Percentiles rank a stretch among this genome's conserved stretches.
Conservation (phyloP, 345 rosid species). For the Eutrema japonicum region DNA sequence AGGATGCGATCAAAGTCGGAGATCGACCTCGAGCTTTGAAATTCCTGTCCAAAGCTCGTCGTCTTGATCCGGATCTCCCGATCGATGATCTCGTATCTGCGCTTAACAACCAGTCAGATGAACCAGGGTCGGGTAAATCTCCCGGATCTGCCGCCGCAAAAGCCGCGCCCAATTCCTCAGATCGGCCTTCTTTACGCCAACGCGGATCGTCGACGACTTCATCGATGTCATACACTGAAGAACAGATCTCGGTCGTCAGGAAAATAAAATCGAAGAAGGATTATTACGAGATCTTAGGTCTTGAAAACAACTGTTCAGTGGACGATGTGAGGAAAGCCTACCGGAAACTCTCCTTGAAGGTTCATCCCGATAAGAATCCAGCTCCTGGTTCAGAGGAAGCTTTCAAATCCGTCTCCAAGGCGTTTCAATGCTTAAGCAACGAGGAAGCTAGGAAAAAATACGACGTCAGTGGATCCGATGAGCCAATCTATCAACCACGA, state of each 20-base stretch:
- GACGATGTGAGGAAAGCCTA: constrained; percentile 90
- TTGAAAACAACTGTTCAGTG: constrained; percentile 65
- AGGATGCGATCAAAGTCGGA: constrained; percentile 71
- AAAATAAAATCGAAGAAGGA: constrained; percentile 81
- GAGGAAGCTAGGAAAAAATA: constrained; percentile 71
- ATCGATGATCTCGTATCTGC: constrained; percentile 66
- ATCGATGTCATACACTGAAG: constrained; percentile 59
- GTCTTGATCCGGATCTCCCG: constrained; percentile 77
- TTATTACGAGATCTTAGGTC: constrained; percentile 80
- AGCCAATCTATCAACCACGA: constrained; percentile 58
- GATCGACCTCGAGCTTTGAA: constrained; percentile 80
- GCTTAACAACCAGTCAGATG: constrained; percentile 44
- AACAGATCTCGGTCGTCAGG: constrained; percentile 75
- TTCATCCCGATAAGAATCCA: constrained; percentile 92
- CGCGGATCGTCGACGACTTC: constrained; percentile 50
- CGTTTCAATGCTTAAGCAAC: constrained; percentile 89
- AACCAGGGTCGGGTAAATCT: constrained; percentile 23
- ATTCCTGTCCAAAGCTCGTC: constrained; percentile 85
- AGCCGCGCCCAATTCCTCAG: constrained; percentile 41
- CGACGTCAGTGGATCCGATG: constrained; percentile 78
- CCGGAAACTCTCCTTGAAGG: constrained; percentile 83
- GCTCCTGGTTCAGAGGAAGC: constrained; percentile 97
- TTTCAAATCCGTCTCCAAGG: constrained; percentile 81
- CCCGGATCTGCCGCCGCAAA: constrained; percentile 37
- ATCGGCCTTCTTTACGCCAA: constrained; percentile 62